Conservation (phyloP, 2,329 filamentous ascomycete species). For the Calonectria pseudoturangicola region DNA sequence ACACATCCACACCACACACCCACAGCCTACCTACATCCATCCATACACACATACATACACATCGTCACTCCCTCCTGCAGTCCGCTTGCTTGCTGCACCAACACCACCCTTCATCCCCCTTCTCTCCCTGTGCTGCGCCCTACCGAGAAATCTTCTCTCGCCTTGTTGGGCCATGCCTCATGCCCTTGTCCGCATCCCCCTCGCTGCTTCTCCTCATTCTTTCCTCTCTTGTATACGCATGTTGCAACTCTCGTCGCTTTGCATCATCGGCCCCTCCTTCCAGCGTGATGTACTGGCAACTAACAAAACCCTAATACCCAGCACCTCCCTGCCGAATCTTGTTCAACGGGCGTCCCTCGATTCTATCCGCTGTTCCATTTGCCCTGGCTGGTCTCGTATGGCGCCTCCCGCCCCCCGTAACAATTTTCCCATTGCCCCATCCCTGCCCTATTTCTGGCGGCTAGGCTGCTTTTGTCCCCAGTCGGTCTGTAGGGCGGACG, state of each 20-base stretch:
- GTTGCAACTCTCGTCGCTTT: slow-evolving; percentile 3
- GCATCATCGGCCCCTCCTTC: slow-evolving; percentile 17
- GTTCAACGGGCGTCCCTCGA: slow-evolving; percentile 27
- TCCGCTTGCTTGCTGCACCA: slow-evolving; percentile 13
- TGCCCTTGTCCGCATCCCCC: slow-evolving; percentile 22
- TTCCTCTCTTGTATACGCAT: slow-evolving; percentile 2
- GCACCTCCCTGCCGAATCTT: slow-evolving; percentile 25
- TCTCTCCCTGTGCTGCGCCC: slow-evolving; percentile 28
- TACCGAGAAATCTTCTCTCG: slow-evolving; percentile 26
- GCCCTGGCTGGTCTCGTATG: slow-evolving; percentile 22
- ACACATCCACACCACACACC: background rate
- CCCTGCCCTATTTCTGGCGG: slow-evolving; percentile 40
- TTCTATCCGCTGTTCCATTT: slow-evolving; percentile 28
- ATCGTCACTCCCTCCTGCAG: slow-evolving; percentile 9
- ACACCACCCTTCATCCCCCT: slow-evolving; percentile 25
- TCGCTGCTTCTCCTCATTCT: slow-evolving; percentile 26
- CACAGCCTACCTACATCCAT: background rate
- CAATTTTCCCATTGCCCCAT: slow-evolving; percentile 17
- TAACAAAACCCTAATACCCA: slow-evolving; percentile 24
- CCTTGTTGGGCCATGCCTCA: slow-evolving; percentile 31
- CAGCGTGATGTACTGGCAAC: slow-evolving; percentile 15
- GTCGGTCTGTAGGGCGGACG: slow-evolving; percentile 39
- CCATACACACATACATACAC: slow-evolving; percentile 2
- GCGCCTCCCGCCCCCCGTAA: slow-evolving; percentile 19
- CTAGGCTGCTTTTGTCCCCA: slow-evolving; percentile 40